These are phyloP conservation scores for Anastatica hierochuntica DNA, from an alignment of 345 rosid species.

Conservation along the genomic window DNA sequence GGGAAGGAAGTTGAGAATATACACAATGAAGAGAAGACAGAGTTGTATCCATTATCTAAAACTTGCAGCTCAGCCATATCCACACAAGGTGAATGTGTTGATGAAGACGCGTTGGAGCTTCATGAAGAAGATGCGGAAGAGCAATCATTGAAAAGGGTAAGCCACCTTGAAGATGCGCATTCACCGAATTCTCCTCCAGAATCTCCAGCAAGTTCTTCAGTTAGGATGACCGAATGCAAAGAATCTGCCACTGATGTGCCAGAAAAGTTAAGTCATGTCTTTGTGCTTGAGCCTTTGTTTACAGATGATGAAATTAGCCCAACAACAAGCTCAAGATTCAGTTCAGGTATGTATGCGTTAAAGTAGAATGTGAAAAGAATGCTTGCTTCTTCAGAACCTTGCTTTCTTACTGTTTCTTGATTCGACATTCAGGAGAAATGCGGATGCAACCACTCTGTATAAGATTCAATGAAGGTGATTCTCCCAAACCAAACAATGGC, in stretches of 20 bases:
- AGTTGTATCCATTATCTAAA: constrained; percentile 15
- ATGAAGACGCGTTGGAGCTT: constrained; percentile 1
- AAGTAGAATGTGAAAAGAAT: neutral
- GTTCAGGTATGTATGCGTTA: constrained; percentile 40
- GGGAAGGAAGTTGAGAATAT: constrained; percentile 26
- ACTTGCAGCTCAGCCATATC: constrained; percentile 22
- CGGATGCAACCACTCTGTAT: constrained; percentile 40
- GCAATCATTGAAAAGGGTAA: constrained; percentile 31
- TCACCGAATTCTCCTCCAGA: constrained; percentile 20
- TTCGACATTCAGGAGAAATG: constrained; percentile 39
- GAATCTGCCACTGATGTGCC: constrained; percentile 35
- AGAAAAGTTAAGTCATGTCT: constrained; percentile 75
- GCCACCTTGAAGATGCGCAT: no score
- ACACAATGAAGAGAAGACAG: constrained; percentile 1
- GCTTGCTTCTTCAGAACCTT: neutral
- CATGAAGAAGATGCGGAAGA: constrained; percentile 11
- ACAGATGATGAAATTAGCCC: constrained; percentile 63
- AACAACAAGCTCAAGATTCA: constrained; percentile 40
- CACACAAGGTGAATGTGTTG: constrained; percentile 15
- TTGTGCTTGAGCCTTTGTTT: constrained; percentile 67
- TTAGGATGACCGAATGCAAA: constrained; percentile 29
- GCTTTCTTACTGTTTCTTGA: constrained; percentile 21
- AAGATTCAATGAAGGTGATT: constrained; percentile 41
- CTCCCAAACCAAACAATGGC: constrained; percentile 36
- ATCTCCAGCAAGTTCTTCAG: constrained; percentile 27